These are phyloP conservation scores for Bolboschoenus planiculmis DNA, from an alignment of 176 grass and related monocot species.

Conservation along the genomic window DNA sequence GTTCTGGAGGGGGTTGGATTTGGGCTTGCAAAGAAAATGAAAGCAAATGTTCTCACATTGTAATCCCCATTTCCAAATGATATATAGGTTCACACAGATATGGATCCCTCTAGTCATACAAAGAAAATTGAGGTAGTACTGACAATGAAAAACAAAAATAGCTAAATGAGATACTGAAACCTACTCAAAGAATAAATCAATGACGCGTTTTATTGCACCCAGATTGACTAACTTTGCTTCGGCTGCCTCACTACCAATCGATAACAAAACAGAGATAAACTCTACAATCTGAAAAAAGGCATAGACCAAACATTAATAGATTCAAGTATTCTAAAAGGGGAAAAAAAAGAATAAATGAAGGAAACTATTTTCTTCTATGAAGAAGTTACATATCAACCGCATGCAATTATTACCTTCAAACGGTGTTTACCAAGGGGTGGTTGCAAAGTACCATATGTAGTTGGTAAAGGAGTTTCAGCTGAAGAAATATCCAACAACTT, in stretches of 20 bases:
- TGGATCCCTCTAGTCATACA: neutral
- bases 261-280: slow-evolving; percentile 89
- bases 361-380: neutral
- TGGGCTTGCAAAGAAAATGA: neutral
- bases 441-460: slow-evolving; percentile 62
- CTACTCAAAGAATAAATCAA: slow-evolving; percentile 98
- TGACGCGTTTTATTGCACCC: slow-evolving; percentile 62
- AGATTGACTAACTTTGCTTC: slow-evolving; percentile 61
- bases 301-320: slow-evolving; percentile 22
- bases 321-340: slow-evolving; percentile 9
- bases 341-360: neutral
- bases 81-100: neutral
- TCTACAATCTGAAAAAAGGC: slow-evolving; percentile 85
- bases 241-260: slow-evolving; percentile 76
- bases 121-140: neutral
- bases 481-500: slow-evolving; percentile 76
- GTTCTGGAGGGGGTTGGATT: neutral
- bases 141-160: neutral
- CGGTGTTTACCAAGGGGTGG: slow-evolving; percentile 83
- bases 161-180: slow-evolving; percentile 26
- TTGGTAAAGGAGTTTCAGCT: slow-evolving; percentile 49
- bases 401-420: slow-evolving; percentile 50
- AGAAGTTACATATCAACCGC: neutral
- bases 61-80: neutral
- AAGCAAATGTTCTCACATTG: neutral